phyloP scores from a whole-genome alignment of 2,329 filamentous ascomycete genomes.

The Paradendryphiella salina region DNA sequence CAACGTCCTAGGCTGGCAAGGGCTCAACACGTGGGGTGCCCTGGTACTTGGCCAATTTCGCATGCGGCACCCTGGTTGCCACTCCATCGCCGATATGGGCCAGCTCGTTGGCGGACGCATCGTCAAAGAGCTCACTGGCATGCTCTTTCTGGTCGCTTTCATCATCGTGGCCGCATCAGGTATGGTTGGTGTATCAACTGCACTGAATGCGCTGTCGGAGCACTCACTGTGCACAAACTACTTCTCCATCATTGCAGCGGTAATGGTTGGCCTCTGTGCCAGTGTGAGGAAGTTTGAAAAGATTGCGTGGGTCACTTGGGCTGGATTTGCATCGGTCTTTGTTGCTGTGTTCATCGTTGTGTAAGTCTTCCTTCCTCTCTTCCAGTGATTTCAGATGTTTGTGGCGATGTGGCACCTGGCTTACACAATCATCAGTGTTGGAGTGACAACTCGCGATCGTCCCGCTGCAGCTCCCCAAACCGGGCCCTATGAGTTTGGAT shows the following conservation, averaged over 20 bases:
- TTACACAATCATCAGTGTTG: slow-evolving; percentile 43
- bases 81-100: slow-evolving; percentile 63
- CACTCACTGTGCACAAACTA: slow-evolving; percentile 64
- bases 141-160: slow-evolving; percentile 62
- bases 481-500: slow-evolving; percentile 64
- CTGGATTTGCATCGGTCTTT: slow-evolving; percentile 62
- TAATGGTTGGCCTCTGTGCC: slow-evolving; percentile 56
- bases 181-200: slow-evolving; percentile 63
- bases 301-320: slow-evolving; percentile 65
- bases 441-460: slow-evolving; percentile 60
- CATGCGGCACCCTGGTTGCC: slow-evolving; percentile 56
- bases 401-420: background rate
- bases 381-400: no score
- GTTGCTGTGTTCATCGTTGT: slow-evolving; percentile 62
- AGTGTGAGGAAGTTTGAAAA: slow-evolving; percentile 63
- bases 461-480: slow-evolving; percentile 64
- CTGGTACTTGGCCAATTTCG: slow-evolving; percentile 57
- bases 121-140: slow-evolving; percentile 56
- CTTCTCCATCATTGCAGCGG: slow-evolving; percentile 61
- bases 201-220: slow-evolving; percentile 62
- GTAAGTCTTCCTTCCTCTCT: slow-evolving; percentile 17
- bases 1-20: slow-evolving; percentile 54
- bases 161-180: slow-evolving; percentile 61
- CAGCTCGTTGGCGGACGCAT: slow-evolving; percentile 58
- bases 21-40: slow-evolving; percentile 55